phyloP scores from a whole-genome alignment of 495 filamentous ascomycete species.

The Tuber brumale region DNA sequence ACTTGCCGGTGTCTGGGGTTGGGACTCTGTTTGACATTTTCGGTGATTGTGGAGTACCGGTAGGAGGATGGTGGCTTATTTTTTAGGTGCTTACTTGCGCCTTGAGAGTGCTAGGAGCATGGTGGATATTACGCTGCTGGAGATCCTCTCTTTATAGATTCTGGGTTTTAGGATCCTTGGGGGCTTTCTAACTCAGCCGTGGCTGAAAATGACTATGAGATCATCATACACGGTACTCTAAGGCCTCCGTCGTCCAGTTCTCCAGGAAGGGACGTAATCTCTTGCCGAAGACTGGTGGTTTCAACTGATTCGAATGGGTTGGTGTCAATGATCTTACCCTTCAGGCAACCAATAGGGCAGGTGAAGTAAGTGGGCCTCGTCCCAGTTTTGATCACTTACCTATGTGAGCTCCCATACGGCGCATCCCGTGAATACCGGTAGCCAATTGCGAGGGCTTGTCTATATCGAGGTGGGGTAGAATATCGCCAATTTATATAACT shows the following conservation, averaged over 20 bases:
- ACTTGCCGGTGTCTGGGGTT: neutral
- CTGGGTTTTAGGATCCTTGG: neutral
- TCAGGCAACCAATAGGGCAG: neutral
- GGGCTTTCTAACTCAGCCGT: neutral
- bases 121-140: neutral
- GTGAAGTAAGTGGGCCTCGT: neutral
- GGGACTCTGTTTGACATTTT: slow-evolving; percentile 6
- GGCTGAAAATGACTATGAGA: neutral
- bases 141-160: neutral
- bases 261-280: neutral
- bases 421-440: neutral
- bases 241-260: neutral
- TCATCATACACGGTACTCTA: neutral
- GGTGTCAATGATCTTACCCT: slow-evolving; percentile 1
- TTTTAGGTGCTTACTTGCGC: neutral
- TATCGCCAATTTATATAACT: neutral
- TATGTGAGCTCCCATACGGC: neutral
- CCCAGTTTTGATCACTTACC: neutral
- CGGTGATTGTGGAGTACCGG: neutral
- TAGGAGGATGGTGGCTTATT: neutral
- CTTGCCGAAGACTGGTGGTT: neutral
- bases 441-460: neutral
- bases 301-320: neutral
- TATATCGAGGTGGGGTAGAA: neutral
- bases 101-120: neutral